Base-by-base conservation (phyloP, 805 yeast species). In the Nakazawaea sp. region DNA sequence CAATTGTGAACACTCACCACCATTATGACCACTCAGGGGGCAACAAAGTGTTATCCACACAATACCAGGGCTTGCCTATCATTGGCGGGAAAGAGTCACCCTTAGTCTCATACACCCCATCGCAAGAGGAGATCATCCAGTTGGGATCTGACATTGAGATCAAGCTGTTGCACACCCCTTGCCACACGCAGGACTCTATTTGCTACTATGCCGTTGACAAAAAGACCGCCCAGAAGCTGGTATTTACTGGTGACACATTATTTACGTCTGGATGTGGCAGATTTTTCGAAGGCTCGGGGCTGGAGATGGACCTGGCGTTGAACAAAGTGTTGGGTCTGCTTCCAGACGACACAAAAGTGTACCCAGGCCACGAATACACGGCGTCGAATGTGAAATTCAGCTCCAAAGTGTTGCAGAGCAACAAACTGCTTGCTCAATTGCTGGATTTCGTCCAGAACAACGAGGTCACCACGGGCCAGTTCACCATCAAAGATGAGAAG, bases 301-400 rank as follows among this genome's bases (percentile, higher is more conserved):
- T 58, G 27, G 81, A 92, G 53, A 92, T 92, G 99, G 72, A 81
- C 47, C 44, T 47, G 1, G 72, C 95, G 0, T 66, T 92, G 49
- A 78, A 75, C 48, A 56, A 62, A 15, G 61, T 70, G 9, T 64
- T 92, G 42, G 81, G 70, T 3, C 48, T 51, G 19, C 66, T 90
- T 36, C 89, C 95, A 0, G 58, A 62, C 16, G 81, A 76, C 8
- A 87, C 97, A 0, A 56, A 58, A 27, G 88, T 89, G 2, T 90
- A 76, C 53, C 90, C 97, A 2, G 99, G 99, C 2, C 99, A 92
- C 58, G 99, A 92, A 61, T 92, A 92, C 61, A 92, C 98, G 5
- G 71, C 68, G 47, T 68, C 84, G 18, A 90, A 92, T 55, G 81
- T 83, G 17, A 73, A 70, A 46, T 92, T 92, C 56, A 85, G 92